Base-by-base conservation (phyloP, 192 early-diverging fungal species). In the Coemansia sp. region DNA sequence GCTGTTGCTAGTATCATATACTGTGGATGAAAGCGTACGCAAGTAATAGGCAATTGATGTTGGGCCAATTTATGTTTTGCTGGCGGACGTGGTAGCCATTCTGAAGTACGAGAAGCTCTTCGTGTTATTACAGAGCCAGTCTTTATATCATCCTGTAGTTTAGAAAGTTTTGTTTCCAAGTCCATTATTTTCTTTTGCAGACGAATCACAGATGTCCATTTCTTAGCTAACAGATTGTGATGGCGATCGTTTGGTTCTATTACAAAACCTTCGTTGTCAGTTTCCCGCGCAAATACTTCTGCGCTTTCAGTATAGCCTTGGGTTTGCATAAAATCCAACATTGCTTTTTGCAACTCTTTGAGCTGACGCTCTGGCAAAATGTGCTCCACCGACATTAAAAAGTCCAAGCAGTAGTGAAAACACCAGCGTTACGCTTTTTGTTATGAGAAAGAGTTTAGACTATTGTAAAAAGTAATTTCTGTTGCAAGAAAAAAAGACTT, bases 181-280 rank as follows among this genome's bases (percentile, higher is more conserved):
- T 97, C 95, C 88, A 96, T 91, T 38, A 97, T 92, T 87, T 95
- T 96, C 67, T 93, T 93, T 64, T 97, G 94, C 61, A 96, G 74
- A 8, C 96, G 82, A 55, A 97, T 90, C 7, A 97, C 89, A n/a
- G 92, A 93, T 12, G 91, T 92, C 96, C 96, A 98, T 67, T 98
- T 98, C 32, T 74, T 74, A n/a, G 76, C 72, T 38, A 79, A 53
- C 19, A 79, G 60, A 61, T 79, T 73, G 67, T 79, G 76, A 64
- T 79, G 72, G 5, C 76, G 54, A 64, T 91, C 87, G 67, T 90
- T 90, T 12, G 87, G 82, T 63, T 90, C 92, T 2, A 86, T 82
- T 19, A 80, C 80, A 64, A 89, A 92, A 34, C 88, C 89, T 27
- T 86, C 83, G 61, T 94, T 84, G 49, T 75, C 79, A 24, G 91